These are phyloP conservation scores for Calycina marina DNA, from an alignment of 2,329 filamentous ascomycete genomes.

Conservation along the genomic window DNA sequence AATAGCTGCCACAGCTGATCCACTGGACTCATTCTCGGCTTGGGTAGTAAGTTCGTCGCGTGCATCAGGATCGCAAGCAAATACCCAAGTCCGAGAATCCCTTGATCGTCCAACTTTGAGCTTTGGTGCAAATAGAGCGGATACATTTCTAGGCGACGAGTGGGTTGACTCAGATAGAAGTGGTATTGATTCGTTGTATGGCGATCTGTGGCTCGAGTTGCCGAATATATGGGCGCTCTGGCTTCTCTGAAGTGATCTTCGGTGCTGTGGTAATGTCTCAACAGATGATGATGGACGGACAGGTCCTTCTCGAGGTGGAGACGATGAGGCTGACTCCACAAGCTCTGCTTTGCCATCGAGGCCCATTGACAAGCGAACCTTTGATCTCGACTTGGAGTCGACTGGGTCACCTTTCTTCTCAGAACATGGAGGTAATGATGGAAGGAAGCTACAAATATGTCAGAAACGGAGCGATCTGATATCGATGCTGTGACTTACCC, in stretches of 20 bases:
- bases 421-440: constrained; percentile 20
- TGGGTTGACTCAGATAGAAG: too few relatives aligned
- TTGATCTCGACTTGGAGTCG: constrained; percentile 13
- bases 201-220: constrained; percentile 40
- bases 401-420: constrained; percentile 13
- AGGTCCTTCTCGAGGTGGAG: constrained; percentile 44
- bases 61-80: constrained; percentile 69
- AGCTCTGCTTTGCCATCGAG: constrained; percentile 86
- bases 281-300: constrained; percentile 32
- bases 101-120: constrained; percentile 61
- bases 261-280: constrained; percentile 27
- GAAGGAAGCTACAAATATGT: too few relatives aligned
- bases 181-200: too few relatives aligned
- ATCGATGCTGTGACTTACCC: too few relatives aligned
- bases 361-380: constrained; percentile 65
- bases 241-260: constrained; percentile 49
- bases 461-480: too few relatives aligned
- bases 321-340: constrained; percentile 49
- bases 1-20: constrained; percentile 69
- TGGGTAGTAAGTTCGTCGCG: constrained; percentile 69
- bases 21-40: constrained; percentile 65
- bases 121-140: constrained; percentile 31
- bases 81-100: constrained; percentile 82
- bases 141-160: too few relatives aligned
- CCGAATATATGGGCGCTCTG: constrained; percentile 49